A percentile compares a stretch with the other conserved stretches of the same genome.
These are phyloP conservation scores for Macrophomina pseudophaseolina DNA, from an alignment of 2,329 filamentous ascomycete species.

Conservation along the genomic window DNA sequence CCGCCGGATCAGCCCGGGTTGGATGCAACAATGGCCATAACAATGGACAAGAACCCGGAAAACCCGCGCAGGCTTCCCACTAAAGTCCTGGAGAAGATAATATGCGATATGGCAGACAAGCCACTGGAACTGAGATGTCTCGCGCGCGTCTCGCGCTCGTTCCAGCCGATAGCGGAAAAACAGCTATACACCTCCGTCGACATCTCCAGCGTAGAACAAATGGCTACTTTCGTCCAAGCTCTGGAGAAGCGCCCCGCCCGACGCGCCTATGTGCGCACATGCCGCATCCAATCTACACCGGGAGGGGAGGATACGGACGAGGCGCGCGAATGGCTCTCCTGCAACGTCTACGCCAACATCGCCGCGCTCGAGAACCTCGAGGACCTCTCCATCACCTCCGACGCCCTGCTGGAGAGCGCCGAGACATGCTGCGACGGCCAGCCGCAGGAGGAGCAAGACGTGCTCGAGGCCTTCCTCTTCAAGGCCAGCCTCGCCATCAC, in stretches of 20 bases:
- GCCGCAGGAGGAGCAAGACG: slow-evolving; percentile 7
- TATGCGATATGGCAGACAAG: not conserved
- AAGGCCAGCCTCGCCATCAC: not conserved
- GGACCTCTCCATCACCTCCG: not conserved
- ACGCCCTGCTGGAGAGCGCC: not conserved
- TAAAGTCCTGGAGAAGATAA: not conserved
- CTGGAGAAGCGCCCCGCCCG: not conserved
- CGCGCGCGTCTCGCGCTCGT: not conserved
- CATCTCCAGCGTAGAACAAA: slow-evolving; percentile 2
- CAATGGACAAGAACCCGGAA: not conserved
- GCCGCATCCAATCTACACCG: not conserved
- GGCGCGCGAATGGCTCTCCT: not conserved
- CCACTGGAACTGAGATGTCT: not conserved
- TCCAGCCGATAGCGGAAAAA: not conserved
- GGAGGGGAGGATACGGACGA: not conserved
- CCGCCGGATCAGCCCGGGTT: not conserved
- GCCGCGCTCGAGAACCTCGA: not conserved
- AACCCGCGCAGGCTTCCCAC: not conserved
- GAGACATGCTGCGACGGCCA: not conserved
- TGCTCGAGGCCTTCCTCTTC: slow-evolving; percentile 4
- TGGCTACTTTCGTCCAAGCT: not conserved
- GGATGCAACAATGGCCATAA: not conserved
- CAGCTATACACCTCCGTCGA: not conserved
- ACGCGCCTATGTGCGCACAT: not conserved
- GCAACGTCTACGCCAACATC: slow-evolving; percentile 5